phyloP scores from a whole-genome alignment of 2,329 filamentous ascomycete genomes.

The Trichoderma sp. region DNA sequence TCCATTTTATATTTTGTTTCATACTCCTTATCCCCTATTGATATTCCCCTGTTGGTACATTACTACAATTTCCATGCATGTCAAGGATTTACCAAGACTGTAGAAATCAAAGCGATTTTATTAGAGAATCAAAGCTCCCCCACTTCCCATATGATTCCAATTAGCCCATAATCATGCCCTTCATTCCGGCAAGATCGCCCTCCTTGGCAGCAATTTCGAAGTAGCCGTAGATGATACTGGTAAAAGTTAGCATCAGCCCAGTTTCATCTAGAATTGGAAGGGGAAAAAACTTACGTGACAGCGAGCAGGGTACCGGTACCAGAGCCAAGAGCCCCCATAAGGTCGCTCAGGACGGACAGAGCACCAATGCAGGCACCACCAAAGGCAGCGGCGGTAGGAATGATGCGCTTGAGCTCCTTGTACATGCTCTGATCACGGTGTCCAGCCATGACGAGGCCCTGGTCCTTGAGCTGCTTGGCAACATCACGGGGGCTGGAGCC shows the following conservation, averaged over 20 bases:
- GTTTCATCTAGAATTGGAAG: neutral
- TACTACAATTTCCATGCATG: slow-evolving; percentile 11
- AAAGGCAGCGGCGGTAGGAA: slow-evolving; percentile 95
- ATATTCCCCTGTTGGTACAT: slow-evolving; percentile 23
- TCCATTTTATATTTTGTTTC: slow-evolving; percentile 19
- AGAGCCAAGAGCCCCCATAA: slow-evolving; percentile 91
- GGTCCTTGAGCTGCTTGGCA: slow-evolving; percentile 99
- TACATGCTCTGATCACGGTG: slow-evolving; percentile 99
- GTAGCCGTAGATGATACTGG: slow-evolving; percentile 96
- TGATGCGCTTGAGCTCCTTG: slow-evolving; percentile 99
- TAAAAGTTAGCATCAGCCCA: slow-evolving; percentile 33
- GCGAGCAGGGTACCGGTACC: slow-evolving; percentile 97
- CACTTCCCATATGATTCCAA: neutral
- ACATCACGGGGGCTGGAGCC: slow-evolving; percentile 97
- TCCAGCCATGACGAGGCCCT: slow-evolving; percentile 98
- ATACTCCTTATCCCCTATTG: slow-evolving; percentile 9
- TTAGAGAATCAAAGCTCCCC: slow-evolving; percentile 8
- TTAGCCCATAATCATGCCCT: slow-evolving; percentile 71
- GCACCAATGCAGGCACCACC: slow-evolving; percentile 98
- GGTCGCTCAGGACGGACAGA: slow-evolving; percentile 90
- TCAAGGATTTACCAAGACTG: neutral
- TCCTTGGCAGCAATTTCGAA: slow-evolving; percentile 99
- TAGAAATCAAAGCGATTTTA: slow-evolving; percentile 15
- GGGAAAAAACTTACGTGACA: slow-evolving; percentile 79
- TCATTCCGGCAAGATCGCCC: slow-evolving; percentile 84